phyloP scores from a whole-genome alignment of 2,329 filamentous ascomycete species.

The Aureobasidium sp. region DNA sequence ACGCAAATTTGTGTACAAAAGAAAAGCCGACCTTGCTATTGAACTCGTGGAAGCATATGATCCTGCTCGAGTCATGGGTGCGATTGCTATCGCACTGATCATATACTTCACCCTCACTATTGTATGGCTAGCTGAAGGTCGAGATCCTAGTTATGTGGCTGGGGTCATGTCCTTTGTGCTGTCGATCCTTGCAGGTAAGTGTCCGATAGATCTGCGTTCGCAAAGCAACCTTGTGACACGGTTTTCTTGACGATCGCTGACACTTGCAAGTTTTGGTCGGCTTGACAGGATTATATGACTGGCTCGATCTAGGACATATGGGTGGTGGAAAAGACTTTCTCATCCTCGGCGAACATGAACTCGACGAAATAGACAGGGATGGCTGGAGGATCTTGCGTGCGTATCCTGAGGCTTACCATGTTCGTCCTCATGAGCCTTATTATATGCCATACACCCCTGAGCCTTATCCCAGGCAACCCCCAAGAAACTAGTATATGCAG shows the following conservation, averaged over 20 bases:
- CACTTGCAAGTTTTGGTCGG: background rate
- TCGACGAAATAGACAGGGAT: background rate
- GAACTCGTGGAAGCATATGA: background rate
- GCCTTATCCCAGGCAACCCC: too few species aligned
- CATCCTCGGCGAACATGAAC: background rate
- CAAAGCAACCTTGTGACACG: background rate
- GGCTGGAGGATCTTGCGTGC: too few species aligned
- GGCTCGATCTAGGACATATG: conserved; percentile 10
- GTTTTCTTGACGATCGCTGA: too few species aligned
- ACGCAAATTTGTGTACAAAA: background rate
- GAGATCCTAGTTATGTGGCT: background rate
- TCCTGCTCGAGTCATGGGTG: background rate
- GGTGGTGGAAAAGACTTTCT: conserved; percentile 7
- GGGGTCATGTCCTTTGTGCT: conserved; percentile 12
- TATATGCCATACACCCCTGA: too few species aligned
- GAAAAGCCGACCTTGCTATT: conserved; percentile 1
- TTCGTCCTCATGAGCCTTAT: too few species aligned
- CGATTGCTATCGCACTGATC: background rate
- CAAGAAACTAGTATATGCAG: too few species aligned
- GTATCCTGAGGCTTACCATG: too few species aligned
- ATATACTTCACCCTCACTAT: background rate
- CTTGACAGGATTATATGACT: conserved; percentile 3
- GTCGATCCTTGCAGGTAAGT: background rate
- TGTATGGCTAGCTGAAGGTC: background rate
- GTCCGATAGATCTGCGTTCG: background rate